phyloP scores from a whole-genome alignment of 2,329 filamentous ascomycete species.

The Chrysosporium queenslandicum region DNA sequence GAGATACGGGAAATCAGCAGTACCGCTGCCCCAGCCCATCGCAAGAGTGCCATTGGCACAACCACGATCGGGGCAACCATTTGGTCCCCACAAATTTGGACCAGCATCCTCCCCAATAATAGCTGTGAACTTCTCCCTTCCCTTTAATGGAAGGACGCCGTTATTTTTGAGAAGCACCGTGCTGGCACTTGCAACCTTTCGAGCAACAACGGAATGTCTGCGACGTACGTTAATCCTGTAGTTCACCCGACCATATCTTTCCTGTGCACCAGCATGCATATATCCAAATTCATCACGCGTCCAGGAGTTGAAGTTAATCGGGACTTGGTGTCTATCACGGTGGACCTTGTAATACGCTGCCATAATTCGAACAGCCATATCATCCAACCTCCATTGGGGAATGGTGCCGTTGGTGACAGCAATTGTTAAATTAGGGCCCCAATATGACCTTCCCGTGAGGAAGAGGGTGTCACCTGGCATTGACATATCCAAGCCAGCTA shows the following conservation, averaged over 20 bases:
- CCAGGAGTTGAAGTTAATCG: slow-evolving; percentile 85
- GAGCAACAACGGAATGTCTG: slow-evolving; percentile 62
- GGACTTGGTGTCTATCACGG: slow-evolving; percentile 42
- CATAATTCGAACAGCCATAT: slow-evolving; percentile 78
- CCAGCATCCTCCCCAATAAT: slow-evolving; percentile 79
- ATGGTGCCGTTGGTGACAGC: slow-evolving; percentile 83
- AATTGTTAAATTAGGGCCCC: slow-evolving; percentile 79
- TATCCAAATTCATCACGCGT: slow-evolving; percentile 64
- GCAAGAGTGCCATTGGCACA: slow-evolving; percentile 52
- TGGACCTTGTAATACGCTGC: slow-evolving; percentile 56
- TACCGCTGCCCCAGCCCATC: slow-evolving; percentile 55
- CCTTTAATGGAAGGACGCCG: slow-evolving; percentile 62
- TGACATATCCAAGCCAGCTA: slow-evolving; percentile 67
- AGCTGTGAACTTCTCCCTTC: slow-evolving; percentile 61
- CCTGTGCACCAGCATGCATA: slow-evolving; percentile 52
- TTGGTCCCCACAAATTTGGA: slow-evolving; percentile 62
- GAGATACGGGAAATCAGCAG: slow-evolving; percentile 53
- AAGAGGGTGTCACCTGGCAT: slow-evolving; percentile 78
- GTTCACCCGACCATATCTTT: slow-evolving; percentile 61
- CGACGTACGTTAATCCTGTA: slow-evolving; percentile 72
- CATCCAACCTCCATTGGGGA: slow-evolving; percentile 76
- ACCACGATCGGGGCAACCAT: slow-evolving; percentile 63
- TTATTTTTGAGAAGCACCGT: slow-evolving; percentile 85
- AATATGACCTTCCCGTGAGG: slow-evolving; percentile 61
- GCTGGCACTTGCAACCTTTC: slow-evolving; percentile 66